Evolutionary conservation across 208 protist species (phyloP), one percentile per base, ranked within the genome.

Genomic region (Wallacemonas sp.): DNA sequence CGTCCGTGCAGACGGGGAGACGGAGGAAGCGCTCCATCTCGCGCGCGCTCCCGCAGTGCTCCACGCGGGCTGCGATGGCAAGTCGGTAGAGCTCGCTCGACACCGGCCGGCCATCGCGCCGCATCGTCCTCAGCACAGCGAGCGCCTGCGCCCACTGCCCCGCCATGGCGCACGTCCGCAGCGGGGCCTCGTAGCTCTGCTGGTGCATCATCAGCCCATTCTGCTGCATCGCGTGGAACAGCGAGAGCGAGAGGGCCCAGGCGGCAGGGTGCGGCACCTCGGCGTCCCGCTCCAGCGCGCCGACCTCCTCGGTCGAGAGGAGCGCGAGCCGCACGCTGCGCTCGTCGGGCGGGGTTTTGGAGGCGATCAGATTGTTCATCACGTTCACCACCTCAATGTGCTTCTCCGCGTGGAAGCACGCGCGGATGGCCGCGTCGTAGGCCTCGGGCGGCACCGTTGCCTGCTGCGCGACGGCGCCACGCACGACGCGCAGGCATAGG

Each of bases 151-250:
- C 70, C 86, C 86, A 92, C 32, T 66, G 57, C 11, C 80, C 86
- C 3, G 78, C 74, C 63, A 82, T 70, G 12, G 68, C 81, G 65
- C 86, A 89, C 22, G 83, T 65, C 0, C 86, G 86, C 54, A 92
- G 66, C 31, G 86, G 86, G 4, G 82, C 70, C 70, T 92, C 82
- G 70, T 88, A 92, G 65, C 76, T 81, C 70, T 89, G 86, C 55
- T 89, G 86, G 48, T 86, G 81, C 66, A 92, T 64, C 10, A 79
- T 61, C 1, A 92, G 49, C 7, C 86, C 86, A 25, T 89, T 92
- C 18, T 72, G 76, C 67, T 79, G 49, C 68, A 87, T 72, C 0
- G 82, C 79, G 16, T 85, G 25, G 61, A 89, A 86, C 32, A 92
- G 76, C 31, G 65, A 64, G 20, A 92, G 36, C 12, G 82, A 76